These are phyloP conservation scores for Globisporangium nodosum DNA, from an alignment of 352 stramenopile genomes.

Conservation along the genomic window DNA sequence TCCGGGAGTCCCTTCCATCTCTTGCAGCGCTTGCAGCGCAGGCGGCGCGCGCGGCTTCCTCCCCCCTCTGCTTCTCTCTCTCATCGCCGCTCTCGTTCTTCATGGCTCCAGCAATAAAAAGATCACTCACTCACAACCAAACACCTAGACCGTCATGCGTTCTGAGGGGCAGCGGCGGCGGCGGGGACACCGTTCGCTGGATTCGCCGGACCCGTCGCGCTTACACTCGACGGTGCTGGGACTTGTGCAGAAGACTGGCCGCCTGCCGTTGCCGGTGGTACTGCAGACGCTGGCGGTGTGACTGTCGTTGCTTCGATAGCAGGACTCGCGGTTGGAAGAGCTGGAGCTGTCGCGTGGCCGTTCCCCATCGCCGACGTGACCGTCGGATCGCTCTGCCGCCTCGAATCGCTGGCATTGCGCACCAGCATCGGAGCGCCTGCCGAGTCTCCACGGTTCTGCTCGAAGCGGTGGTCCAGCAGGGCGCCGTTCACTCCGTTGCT, in stretches of 20 bases:
- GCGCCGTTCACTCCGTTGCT: neutral
- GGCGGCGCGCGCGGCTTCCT: neutral
- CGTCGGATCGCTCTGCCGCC: neutral
- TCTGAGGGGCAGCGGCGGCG: neutral
- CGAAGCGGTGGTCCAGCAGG: neutral
- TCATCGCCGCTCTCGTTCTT: slow-evolving; percentile 4
- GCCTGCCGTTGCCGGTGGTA: too few species aligned
- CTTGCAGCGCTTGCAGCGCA: neutral
- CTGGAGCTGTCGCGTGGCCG: neutral
- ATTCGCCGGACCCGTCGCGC: neutral
- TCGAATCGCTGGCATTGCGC: neutral
- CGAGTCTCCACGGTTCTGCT: neutral
- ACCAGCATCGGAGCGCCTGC: neutral
- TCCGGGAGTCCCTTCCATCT: neutral
- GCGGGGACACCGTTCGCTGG: neutral
- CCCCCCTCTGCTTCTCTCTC: neutral
- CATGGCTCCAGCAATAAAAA: slow-evolving; percentile 16
- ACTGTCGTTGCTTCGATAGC: neutral
- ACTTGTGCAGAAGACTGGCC: too few species aligned
- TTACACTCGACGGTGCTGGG: neutral
- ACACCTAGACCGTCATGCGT: slow-evolving; percentile 11
- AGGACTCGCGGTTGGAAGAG: neutral
- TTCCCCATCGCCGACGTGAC: neutral
- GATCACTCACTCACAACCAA: slow-evolving; percentile 17
- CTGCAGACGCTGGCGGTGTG: too few species aligned